A percentile compares a stretch with the other conserved stretches of the same genome.
These are phyloP conservation scores for Annona cherimola DNA, from an alignment of 164 flowering plant species.

Conservation along the genomic window DNA sequence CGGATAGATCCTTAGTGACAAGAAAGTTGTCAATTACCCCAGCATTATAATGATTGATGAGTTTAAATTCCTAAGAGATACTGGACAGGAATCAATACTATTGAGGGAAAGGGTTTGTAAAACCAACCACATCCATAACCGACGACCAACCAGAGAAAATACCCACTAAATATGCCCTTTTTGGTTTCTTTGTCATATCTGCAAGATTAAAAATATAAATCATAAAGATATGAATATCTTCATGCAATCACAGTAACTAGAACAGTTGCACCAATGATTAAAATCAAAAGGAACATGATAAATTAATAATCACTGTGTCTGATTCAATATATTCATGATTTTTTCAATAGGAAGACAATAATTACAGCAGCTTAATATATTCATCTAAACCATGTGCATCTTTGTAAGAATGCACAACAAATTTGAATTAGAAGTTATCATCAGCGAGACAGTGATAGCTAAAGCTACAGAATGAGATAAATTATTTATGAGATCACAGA, in stretches of 20 bases:
- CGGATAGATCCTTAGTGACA: no score
- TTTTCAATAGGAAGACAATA: no score
- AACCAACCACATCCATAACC: conserved; percentile 89
- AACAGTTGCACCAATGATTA: not conserved
- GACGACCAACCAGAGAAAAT: conserved; percentile 67
- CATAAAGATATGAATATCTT: not conserved
- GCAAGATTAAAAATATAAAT: conserved; percentile 17
- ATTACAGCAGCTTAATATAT: no score
- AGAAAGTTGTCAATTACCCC: no score
- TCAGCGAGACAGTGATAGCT: no score
- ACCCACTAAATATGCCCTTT: conserved; percentile 55
- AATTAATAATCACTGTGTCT: not conserved
- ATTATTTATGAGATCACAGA: no score
- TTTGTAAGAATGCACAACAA: no score
- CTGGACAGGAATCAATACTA: conserved; percentile 2
- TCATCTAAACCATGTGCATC: no score
- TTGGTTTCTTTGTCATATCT: conserved; percentile 77
- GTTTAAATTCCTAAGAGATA: not conserved
- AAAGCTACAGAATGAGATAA: no score
- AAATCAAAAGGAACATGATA: not conserved
- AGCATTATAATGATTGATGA: not conserved
- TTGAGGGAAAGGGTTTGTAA: not conserved
- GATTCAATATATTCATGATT: no score
- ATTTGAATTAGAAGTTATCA: no score
- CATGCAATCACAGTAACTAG: not conserved